A percentile compares a stretch with the other conserved stretches of the same genome.
Evolutionary conservation across 2,329 filamentous ascomycete genomes (phyloP).

Genomic region (Colletotrichum tamarilloi): DNA sequence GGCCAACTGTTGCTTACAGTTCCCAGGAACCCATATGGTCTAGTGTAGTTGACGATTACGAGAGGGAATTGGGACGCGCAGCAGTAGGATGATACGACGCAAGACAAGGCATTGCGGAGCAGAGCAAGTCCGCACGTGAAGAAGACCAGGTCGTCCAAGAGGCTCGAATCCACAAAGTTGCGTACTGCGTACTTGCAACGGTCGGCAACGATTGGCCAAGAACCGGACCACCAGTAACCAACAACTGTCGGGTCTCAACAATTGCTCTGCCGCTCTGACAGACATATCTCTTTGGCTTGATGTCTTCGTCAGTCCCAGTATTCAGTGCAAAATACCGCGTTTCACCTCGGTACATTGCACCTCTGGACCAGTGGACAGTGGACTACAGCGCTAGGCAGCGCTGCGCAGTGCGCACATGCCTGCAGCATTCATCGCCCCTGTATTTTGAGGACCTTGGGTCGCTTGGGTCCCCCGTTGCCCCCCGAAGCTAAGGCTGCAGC

Average conservation of each 20-base stretch:
- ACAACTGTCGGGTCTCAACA: no score
- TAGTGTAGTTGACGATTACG: neutral
- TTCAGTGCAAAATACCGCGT: neutral
- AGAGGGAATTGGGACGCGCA: neutral
- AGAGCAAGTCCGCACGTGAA: slow-evolving; percentile 5
- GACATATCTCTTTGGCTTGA: neutral
- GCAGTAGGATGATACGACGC: neutral
- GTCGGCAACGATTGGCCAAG: neutral
- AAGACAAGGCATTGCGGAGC: slow-evolving; percentile 11
- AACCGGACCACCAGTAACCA: neutral
- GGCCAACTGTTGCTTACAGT: neutral
- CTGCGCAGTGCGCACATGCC: neutral
- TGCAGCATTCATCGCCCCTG: neutral
- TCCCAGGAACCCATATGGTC: neutral
- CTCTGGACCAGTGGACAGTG: neutral
- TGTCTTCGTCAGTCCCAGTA: neutral
- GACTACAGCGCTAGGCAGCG: neutral
- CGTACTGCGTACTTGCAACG: neutral
- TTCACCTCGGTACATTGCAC: neutral
- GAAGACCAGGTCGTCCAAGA: neutral
- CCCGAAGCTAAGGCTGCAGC: slow-evolving; percentile 19
- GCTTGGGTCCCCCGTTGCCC: slow-evolving; percentile 1
- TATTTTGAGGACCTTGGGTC: neutral
- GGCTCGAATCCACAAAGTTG: neutral
- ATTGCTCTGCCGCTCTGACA: neutral